phyloP scores from a whole-genome alignment of 805 yeast genomes.

The Candida methanosorbosa region DNA sequence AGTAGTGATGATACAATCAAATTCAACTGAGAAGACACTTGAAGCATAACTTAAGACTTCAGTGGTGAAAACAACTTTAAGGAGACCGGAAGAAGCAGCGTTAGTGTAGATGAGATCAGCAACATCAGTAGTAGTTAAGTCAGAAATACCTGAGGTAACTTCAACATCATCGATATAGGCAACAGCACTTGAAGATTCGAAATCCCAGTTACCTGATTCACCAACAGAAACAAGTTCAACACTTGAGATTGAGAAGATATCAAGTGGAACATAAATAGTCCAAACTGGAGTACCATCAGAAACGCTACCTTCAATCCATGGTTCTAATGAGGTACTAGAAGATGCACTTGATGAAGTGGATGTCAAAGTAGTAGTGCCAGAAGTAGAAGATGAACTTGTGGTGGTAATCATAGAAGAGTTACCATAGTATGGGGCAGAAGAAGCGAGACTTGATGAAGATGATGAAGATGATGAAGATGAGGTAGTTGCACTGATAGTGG shows the following conservation, averaged over 20 bases:
- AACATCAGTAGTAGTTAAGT: neutral
- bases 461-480: neutral
- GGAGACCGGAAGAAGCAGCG: neutral
- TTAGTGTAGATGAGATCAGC: neutral
- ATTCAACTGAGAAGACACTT: neutral
- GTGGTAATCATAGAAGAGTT: constrained; percentile 1
- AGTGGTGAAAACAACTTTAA: neutral
- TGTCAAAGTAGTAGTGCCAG: constrained; percentile 2
- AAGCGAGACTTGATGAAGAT: neutral
- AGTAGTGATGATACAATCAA: neutral
- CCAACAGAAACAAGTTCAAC: neutral
- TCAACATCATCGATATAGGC: neutral
- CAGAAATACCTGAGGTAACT: neutral
- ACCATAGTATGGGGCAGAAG: neutral
- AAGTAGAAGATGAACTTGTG: neutral
- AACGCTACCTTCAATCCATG: neutral
- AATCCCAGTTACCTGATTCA: neutral
- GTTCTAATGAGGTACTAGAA: neutral
- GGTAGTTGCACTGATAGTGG: neutral
- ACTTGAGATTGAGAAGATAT: neutral
- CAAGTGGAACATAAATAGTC: neutral
- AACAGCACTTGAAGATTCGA: neutral
- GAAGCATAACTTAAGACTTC: neutral
- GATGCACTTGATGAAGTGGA: constrained; percentile 4
- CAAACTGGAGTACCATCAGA: neutral